Conservation (phyloP, 108 stramenopile genomes). For the Schizochytrium sp. region DNA sequence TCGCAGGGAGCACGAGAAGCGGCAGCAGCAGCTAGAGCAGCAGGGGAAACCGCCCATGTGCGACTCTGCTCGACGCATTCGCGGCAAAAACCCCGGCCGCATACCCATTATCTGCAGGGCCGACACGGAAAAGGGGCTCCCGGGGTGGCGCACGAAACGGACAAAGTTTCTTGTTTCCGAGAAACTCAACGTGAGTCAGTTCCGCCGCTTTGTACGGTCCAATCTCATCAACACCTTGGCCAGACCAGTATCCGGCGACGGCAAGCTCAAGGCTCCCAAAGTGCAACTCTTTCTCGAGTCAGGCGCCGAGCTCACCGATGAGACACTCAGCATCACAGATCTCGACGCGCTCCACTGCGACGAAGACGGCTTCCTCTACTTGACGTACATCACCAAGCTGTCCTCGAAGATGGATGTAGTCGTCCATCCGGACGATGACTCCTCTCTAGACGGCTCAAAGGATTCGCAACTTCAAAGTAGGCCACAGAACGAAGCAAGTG, state of each 20-base stretch:
- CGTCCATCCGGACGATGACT: neutral
- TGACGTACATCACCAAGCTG: neutral
- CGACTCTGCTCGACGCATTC: neutral
- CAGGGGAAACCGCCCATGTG: neutral
- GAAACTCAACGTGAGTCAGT: neutral
- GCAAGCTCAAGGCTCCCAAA: neutral
- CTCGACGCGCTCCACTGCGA: neutral
- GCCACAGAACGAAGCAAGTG: too few species aligned
- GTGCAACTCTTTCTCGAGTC: neutral
- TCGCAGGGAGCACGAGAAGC: neutral
- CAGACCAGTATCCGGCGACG: neutral
- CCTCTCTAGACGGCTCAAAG: too few species aligned
- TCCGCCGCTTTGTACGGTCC: neutral
- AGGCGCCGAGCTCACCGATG: neutral
- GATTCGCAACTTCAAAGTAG: too few species aligned
- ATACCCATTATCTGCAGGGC: conserved; percentile 4
- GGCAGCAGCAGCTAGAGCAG: neutral
- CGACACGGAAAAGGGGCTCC: neutral
- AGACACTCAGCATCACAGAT: neutral
- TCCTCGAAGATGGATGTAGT: neutral
- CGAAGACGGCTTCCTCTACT: neutral
- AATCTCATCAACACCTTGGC: neutral
- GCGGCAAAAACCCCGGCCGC: neutral
- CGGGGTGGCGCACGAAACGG: neutral
- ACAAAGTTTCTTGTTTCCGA: neutral